Evolutionary conservation across 2,329 filamentous ascomycete genomes (phyloP), one percentile per base, ranked within the genome.

Genomic region (Pseudogymnoascus sp.): DNA sequence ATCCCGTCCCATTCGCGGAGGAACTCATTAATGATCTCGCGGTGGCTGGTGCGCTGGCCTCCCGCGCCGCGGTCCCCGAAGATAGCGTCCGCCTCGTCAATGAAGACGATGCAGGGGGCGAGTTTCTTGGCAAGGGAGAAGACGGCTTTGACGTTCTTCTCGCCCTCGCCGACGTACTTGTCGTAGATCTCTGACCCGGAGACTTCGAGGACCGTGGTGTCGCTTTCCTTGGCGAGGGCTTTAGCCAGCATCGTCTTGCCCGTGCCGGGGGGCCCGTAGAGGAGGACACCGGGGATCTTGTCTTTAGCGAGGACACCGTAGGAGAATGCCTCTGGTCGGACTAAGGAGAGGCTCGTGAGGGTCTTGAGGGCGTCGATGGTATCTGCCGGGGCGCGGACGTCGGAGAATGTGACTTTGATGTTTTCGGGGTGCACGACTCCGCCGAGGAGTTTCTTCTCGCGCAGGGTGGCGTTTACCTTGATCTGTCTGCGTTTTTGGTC

Each of bases 1-100:
- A 97, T 88, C 9, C 95, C 95, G 69, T 97, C 95, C 95, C 93
- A 97, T 74, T 97, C 93, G 61, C 92, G 89, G 59, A 99, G 79
- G 74, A 97, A 97, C 75, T 99, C 93, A 72, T 97, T 99, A 74
- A 97, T 93, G 62, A 95, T 88, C 73, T 97, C 93, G 59, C 93
- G 86, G 69, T 96, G 90, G 1, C 84, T 87, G 5, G 85, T 84
- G 31, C 90, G 82, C 68, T 85, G 87, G 64, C 83, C 82, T 23
- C 82, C 80, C 40, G 84, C 83, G 66, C 86, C 83, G 62, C 95
- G 86, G 14, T 89, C 88, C 25, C 90, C 90, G 62, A 99, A 89
- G 58, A 99, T 87, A 6, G 93, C 90, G 73, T 99, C 95, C 21
- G 93, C 95, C 76, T 99, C 95, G 71, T 99, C 95, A 65, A 99